phyloP scores from a whole-genome alignment of 192 early-diverging fungal genomes.

The Coemansia sp. region DNA sequence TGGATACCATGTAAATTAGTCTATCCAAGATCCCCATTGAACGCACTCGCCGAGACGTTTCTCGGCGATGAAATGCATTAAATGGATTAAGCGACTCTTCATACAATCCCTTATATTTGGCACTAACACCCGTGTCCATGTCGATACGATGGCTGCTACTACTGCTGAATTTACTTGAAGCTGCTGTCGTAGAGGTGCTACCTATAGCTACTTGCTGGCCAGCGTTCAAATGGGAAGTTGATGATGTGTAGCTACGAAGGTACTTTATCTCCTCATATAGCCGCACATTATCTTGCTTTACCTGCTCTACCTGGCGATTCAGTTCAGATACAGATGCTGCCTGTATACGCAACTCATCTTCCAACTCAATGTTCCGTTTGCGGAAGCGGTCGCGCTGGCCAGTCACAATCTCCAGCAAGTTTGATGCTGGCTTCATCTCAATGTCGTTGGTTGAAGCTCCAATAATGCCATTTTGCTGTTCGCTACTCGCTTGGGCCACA shows the following conservation, averaged over 20 bases:
- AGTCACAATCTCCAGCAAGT: slow-evolving; percentile 78
- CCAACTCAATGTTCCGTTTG: slow-evolving; percentile 81
- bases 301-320: slow-evolving; percentile 59
- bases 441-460: background rate
- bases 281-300: slow-evolving; percentile 83
- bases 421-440: slow-evolving; percentile 7
- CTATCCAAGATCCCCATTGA: slow-evolving; percentile 77
- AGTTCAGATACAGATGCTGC: slow-evolving; percentile 56
- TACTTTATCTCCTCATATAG: slow-evolving; percentile 89
- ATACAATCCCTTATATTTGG: slow-evolving; percentile 76
- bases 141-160: slow-evolving; percentile 8
- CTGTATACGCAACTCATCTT: slow-evolving; percentile 63
- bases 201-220: slow-evolving; percentile 12
- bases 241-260: slow-evolving; percentile 67
- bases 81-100: slow-evolving; percentile 91
- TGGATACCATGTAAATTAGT: slow-evolving; percentile 51
- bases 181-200: slow-evolving; percentile 17
- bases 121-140: slow-evolving; percentile 48
- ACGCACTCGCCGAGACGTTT: slow-evolving; percentile 66
- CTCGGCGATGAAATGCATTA: slow-evolving; percentile 73
- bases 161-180: slow-evolving; percentile 37
- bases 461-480: background rate
- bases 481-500: background rate
- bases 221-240: background rate
- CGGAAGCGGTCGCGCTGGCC: slow-evolving; percentile 87